Evolutionary conservation across 306 rosid species (phyloP).

Genomic region (Prunus persica): Prunus_persica_NCBIv2 NC_034011.1:5810501-5811000

Average conservation of each 20-base stretch:
- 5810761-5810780: conserved; percentile 35
- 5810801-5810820: conserved; percentile 87
- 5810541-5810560: neutral
- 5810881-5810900: conserved; percentile 15
- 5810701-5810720: neutral
- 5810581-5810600: neutral
- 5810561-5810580: neutral
- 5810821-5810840: conserved; percentile 84
- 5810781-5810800: conserved; percentile 90
- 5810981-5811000: conserved; percentile 98
- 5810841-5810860: conserved; percentile 83
- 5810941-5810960: conserved; percentile 41
- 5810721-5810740: neutral
- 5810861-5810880: conserved; percentile 51
- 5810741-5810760: neutral
- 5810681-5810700: conserved; percentile 10
- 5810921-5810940: conserved; percentile 9
- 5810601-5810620: neutral
- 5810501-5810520: neutral
- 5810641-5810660: neutral
- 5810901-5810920: conserved; percentile 14
- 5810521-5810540: neutral
- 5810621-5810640: neutral
- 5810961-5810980: conserved; percentile 90
- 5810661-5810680: neutral